Percentiles rank a stretch among this genome's conserved stretches.
Evolutionary conservation across 2,329 filamentous ascomycete genomes (phyloP).

Genomic region (Orbilia blumenaviensis): DNA sequence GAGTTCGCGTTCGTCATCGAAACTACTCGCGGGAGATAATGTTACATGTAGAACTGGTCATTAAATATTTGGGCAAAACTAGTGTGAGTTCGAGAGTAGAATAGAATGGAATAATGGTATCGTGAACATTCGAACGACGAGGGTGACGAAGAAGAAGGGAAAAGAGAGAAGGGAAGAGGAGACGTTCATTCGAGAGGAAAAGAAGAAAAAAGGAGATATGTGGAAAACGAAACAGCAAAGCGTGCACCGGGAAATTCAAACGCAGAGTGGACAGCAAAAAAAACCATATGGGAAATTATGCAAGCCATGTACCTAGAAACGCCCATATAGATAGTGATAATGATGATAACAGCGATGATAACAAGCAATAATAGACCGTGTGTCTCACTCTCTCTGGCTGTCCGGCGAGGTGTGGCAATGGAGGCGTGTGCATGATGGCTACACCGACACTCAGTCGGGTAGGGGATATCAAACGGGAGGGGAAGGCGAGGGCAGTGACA

Average conservation of each 20-base stretch:
- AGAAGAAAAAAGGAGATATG: neutral
- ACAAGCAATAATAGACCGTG: neutral
- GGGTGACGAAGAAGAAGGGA: neutral
- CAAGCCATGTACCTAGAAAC: conserved; percentile 41
- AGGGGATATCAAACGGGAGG: no score
- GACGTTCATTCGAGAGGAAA: neutral
- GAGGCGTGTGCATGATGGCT: neutral
- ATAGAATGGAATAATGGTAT: conserved; percentile 17
- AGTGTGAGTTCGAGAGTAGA: neutral
- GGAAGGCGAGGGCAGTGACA: no score
- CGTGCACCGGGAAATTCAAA: neutral
- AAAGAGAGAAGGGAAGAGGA: neutral
- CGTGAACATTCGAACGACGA: conserved; percentile 17
- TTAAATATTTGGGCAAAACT: neutral
- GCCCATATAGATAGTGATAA: conserved; percentile 23
- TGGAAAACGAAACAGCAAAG: neutral
- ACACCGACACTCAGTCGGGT: no score
- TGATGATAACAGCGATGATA: neutral
- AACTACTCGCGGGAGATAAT: neutral
- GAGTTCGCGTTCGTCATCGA: no score
- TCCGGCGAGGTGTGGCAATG: neutral
- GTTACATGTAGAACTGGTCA: neutral
- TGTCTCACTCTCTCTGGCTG: no score
- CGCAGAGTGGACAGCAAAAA: neutral
- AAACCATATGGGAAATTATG: neutral